phyloP scores from a whole-genome alignment of 768 basidiomycete genomes.

The Roridomyces roridus region DNA sequence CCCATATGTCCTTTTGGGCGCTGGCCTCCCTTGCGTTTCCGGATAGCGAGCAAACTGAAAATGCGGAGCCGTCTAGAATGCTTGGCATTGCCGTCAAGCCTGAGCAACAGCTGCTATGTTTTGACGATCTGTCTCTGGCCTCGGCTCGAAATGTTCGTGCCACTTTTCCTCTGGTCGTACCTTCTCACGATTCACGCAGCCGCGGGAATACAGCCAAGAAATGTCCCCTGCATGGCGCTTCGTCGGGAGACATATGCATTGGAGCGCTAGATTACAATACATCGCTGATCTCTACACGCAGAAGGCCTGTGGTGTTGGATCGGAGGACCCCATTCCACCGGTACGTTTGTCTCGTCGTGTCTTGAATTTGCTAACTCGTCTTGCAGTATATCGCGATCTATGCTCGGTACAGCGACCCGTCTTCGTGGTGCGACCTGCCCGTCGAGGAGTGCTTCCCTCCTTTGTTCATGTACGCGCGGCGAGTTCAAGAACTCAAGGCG shows the following conservation, averaged over 20 bases:
- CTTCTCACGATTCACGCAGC: conserved; percentile 16
- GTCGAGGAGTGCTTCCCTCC: conserved; percentile 33
- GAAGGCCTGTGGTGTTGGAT: conserved; percentile 28
- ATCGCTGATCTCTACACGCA: conserved; percentile 32
- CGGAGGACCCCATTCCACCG: conserved; percentile 30
- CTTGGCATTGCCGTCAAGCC: conserved; percentile 19
- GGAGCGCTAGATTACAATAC: conserved; percentile 29
- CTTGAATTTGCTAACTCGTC: not conserved
- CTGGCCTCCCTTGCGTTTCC: conserved; percentile 26
- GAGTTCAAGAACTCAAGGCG: conserved; percentile 37
- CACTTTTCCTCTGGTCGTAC: not conserved
- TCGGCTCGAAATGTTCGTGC: conserved; percentile 1
- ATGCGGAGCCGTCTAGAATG: conserved; percentile 11
- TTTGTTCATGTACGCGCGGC: conserved; percentile 29
- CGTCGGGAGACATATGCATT: conserved; percentile 37
- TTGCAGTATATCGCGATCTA: conserved; percentile 39
- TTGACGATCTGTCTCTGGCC: conserved; percentile 28
- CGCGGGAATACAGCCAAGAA: conserved; percentile 35
- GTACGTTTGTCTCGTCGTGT: not conserved
- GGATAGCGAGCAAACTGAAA: conserved; percentile 5
- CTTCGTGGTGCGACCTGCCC: conserved; percentile 30
- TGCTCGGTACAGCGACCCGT: conserved; percentile 37
- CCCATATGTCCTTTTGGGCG: conserved; percentile 23
- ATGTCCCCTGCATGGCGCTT: conserved; percentile 42
- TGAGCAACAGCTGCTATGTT: conserved; percentile 27